These are phyloP conservation scores for Lactifluus piperatus DNA, from an alignment of 768 basidiomycete genomes.

Conservation along the genomic window DNA sequence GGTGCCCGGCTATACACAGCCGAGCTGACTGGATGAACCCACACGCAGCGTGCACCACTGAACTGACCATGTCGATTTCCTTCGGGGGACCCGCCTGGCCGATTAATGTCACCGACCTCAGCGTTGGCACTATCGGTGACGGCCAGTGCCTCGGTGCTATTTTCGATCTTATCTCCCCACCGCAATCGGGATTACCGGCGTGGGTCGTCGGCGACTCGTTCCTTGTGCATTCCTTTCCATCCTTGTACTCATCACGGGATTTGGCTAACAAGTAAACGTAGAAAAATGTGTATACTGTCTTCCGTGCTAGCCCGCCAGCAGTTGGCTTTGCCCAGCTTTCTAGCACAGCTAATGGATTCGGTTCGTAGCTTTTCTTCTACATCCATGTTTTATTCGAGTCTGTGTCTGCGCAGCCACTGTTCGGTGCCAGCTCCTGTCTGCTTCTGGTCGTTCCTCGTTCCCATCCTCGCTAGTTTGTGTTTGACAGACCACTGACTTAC, in stretches of 20 bases:
- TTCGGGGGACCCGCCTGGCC: constrained; percentile 78
- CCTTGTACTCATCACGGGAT: neutral
- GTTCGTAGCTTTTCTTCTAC: constrained; percentile 1
- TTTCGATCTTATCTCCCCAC: constrained; percentile 53
- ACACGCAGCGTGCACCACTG: constrained; percentile 54
- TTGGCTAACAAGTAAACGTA: constrained; percentile 13
- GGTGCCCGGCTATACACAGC: neutral
- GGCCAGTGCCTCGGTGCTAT: constrained; percentile 55
- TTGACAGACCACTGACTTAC: neutral
- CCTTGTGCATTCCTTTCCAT: constrained; percentile 35
- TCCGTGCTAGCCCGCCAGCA: constrained; percentile 28
- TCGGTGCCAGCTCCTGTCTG: no score
- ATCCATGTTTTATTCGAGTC: neutral
- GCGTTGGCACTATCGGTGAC: constrained; percentile 47
- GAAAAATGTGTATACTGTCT: constrained; percentile 44
- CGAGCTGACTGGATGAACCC: neutral
- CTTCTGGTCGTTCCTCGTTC: neutral
- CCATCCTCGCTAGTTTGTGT: neutral
- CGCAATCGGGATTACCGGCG: constrained; percentile 25
- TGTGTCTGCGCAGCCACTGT: no score
- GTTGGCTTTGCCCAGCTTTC: constrained; percentile 43
- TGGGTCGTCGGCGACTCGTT: constrained; percentile 45
- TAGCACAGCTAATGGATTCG: constrained; percentile 28
- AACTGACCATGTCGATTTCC: constrained; percentile 48
- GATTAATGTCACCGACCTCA: constrained; percentile 71